A percentile compares a stretch with the other conserved stretches of the same genome.
Conservation (phyloP, 768 basidiomycete genomes). For the Trametes cingulata region DNA sequence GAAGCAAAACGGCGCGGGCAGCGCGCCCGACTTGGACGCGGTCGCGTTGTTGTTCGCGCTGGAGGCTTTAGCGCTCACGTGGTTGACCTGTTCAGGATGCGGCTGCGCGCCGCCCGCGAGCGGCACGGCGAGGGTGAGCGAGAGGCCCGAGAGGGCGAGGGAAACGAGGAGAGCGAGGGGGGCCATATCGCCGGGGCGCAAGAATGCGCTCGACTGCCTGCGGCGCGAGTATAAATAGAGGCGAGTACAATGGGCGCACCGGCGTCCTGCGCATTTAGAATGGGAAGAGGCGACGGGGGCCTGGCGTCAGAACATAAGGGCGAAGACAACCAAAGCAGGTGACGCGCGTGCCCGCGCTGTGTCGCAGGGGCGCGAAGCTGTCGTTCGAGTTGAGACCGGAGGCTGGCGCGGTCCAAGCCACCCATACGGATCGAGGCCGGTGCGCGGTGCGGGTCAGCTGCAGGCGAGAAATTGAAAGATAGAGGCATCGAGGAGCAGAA, state of each 20-base stretch:
- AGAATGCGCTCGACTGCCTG: slow-evolving; percentile 6
- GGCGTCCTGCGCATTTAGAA: background rate
- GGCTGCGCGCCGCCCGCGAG: slow-evolving; percentile 9
- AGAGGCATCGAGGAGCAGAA: background rate
- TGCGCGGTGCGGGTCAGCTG: slow-evolving; percentile 1
- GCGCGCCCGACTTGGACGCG: background rate
- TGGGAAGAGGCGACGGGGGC: background rate
- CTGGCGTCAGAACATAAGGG: background rate
- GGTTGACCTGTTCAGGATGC: background rate
- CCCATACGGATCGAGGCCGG: slow-evolving; percentile 7
- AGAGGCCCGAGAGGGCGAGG: slow-evolving; percentile 14
- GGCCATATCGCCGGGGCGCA: background rate
- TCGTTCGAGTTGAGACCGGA: background rate
- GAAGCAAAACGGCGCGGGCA: slow-evolving; percentile 35
- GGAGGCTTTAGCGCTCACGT: background rate
- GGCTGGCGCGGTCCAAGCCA: background rate
- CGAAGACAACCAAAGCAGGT: slow-evolving; percentile 3
- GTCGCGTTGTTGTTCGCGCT: too few species aligned
- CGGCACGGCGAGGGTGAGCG: slow-evolving; percentile 7
- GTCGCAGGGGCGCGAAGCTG: background rate
- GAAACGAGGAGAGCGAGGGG: slow-evolving; percentile 1
- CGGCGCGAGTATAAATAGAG: slow-evolving; percentile 17
- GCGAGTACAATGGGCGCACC: background rate
- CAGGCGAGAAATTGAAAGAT: background rate
- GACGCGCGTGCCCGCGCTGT: background rate